Base-by-base conservation (phyloP, 2,329 filamentous ascomycete species). In the Pseudonectria foliicola region DNA sequence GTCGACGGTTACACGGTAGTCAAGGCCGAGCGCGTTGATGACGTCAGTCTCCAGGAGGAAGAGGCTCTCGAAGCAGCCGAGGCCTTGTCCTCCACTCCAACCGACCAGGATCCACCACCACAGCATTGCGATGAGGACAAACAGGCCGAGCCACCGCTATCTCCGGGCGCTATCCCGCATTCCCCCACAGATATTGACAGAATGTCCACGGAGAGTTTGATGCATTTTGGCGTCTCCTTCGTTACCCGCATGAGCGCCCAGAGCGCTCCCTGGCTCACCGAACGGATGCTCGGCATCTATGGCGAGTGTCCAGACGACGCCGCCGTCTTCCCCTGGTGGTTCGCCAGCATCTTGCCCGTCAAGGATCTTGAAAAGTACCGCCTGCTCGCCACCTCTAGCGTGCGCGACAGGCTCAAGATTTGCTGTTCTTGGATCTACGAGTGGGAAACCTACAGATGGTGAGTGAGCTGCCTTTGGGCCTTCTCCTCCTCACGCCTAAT, bases 271-370 rank as follows among this genome's bases (percentile, higher is more conserved):
- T 94, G 86, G 87, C 66, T 93, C 18, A 76, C 84, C 36, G 71
- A 79, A 27, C 75, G 81, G 7, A 80, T 89, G 24, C 64, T 89
- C 21, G 64, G 76, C 23, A 78, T 84, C 6, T 92, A 90, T 45
- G 88, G 88, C 10, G 76, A 83, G 38, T 82, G 81, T 13, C 88
- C 87, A 0, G 67, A 75, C 12, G 85, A 94, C 50, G 80, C 86
- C 1, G 80, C 80, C 3, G 58, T 77, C 2, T 92, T 95, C 46
- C 85, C 88, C 0, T 95, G 88, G 72, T 95, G 89, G 89, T 82
- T 95, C 46, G 88, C 84, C 8, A 85, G 78, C 52, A 79, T 92
- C 13, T 61, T 94, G 10, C 87, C 87, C 0, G 78, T 92, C 25
- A 72, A 75, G 11, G 84, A 92, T 16, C 66, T 77, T 18, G 82